Conservation (phyloP, 345 rosid species). For the Pugionium cornutum region DNA sequence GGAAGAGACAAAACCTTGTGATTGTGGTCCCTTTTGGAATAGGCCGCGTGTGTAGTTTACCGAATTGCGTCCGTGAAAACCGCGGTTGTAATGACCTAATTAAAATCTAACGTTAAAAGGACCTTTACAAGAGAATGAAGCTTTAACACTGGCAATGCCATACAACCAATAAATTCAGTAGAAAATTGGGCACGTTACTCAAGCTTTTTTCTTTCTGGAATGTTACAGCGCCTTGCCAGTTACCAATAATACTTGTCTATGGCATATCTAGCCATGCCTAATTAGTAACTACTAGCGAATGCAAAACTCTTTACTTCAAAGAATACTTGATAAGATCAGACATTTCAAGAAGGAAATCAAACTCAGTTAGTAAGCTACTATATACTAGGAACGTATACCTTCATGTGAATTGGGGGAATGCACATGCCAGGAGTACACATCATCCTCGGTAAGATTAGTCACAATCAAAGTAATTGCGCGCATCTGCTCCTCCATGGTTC, state of each 20-base stretch:
- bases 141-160: not conserved
- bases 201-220: not conserved
- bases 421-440: conserved; percentile 1
- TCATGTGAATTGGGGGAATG: not conserved
- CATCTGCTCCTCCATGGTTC: conserved; percentile 22
- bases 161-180: not conserved
- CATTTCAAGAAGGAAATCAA: not conserved
- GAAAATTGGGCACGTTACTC: not conserved
- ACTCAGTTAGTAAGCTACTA: conserved; percentile 8
- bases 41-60: not conserved
- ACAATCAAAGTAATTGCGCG: conserved; percentile 18
- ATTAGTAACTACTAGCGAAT: not conserved
- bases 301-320: conserved; percentile 3
- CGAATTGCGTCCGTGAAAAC: not conserved
- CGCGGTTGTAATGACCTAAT: not conserved
- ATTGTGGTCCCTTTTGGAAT: not conserved
- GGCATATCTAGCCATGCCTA: not conserved
- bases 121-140: conserved; percentile 10
- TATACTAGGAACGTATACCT: not conserved
- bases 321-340: not conserved
- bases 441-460: conserved; percentile 9
- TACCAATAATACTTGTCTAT: not conserved
- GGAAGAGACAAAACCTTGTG: conserved; percentile 11
- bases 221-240: not conserved
- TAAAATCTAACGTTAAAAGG: not conserved